phyloP scores from a whole-genome alignment of 345 rosid species.

The Gossypium rotundifolium region DNA sequence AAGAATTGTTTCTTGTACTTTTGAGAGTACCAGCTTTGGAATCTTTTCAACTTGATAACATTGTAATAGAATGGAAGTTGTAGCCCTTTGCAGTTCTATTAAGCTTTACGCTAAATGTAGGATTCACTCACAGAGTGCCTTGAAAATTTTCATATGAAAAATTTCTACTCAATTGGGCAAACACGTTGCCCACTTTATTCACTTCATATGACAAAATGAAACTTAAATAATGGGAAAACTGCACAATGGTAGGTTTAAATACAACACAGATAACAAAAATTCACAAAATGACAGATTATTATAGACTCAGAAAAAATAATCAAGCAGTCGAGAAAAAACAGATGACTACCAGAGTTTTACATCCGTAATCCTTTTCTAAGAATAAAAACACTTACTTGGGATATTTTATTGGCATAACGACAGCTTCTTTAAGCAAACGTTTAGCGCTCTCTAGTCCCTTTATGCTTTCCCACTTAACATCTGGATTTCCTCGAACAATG shows the following conservation, averaged over 20 bases:
- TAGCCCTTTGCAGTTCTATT: not conserved
- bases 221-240: not conserved
- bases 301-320: not conserved
- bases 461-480: constrained; percentile 92
- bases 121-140: not conserved
- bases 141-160: not conserved
- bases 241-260: not conserved
- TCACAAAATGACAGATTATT: not conserved
- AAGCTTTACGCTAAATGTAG: not conserved
- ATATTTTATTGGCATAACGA: constrained; percentile 98
- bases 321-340: not conserved
- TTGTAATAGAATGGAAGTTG: not conserved
- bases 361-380: not conserved
- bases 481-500: constrained; percentile 86
- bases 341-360: not conserved
- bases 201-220: not conserved
- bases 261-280: not conserved
- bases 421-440: constrained; percentile 90
- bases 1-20: not conserved
- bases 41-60: not conserved
- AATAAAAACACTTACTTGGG: constrained; percentile 59
- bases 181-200: not conserved
- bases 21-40: not conserved
- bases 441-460: constrained; percentile 89
- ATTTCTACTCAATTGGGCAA: not conserved